Evolutionary conservation across 2,329 filamentous ascomycete species (phyloP).

Genomic region (Colletotrichum noveboracense): DNA sequence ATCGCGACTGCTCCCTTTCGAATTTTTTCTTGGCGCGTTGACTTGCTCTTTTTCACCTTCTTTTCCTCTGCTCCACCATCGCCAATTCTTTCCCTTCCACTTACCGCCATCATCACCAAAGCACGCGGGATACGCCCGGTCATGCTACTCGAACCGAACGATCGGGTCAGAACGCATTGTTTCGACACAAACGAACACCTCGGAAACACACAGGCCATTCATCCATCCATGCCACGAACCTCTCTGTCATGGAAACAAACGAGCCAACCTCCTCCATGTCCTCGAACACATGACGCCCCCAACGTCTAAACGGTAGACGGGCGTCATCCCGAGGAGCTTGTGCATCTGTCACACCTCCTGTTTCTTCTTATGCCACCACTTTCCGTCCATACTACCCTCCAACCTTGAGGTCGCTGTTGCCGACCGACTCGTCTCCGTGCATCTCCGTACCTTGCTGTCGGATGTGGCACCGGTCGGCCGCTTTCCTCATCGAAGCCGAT

Average conservation of each 20-base stretch:
- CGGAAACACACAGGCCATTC: background rate
- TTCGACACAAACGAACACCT: background rate
- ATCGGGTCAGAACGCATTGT: background rate
- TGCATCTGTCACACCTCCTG: background rate
- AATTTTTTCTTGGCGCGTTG: background rate
- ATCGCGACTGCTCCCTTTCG: background rate
- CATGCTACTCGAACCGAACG: background rate
- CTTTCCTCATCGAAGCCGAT: background rate
- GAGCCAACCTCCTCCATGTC: background rate
- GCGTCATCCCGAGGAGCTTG: background rate
- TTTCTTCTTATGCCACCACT: background rate
- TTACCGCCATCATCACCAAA: background rate
- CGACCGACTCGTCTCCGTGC: background rate
- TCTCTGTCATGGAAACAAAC: background rate
- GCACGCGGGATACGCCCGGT: background rate
- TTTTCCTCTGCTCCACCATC: background rate
- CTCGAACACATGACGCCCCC: background rate
- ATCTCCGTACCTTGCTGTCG: background rate
- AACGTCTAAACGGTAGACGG: background rate
- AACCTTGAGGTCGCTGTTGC: background rate
- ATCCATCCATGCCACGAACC: background rate
- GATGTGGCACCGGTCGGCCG: background rate
- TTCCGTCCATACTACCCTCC: background rate
- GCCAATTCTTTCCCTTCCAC: background rate
- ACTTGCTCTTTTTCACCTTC: background rate